phyloP scores from a whole-genome alignment of 2,329 filamentous ascomycete species.

The Didymella pinodella region DNA sequence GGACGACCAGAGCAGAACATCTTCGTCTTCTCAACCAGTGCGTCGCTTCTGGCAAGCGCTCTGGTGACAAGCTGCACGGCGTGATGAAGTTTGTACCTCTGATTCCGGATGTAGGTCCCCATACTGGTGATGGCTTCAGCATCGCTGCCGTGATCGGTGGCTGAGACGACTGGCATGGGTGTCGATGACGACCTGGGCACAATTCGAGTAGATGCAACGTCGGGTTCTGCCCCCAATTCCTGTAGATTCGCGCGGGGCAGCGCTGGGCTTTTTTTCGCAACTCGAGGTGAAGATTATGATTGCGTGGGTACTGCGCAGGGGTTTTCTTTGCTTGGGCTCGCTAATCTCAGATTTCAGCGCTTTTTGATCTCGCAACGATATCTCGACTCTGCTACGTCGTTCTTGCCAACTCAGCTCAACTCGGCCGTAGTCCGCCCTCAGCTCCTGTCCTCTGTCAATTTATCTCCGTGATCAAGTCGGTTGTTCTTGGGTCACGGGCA shows the following conservation, averaged over 20 bases:
- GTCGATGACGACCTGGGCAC: not conserved
- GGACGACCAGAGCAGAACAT: not conserved
- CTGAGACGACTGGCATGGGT: slow-evolving; percentile 32
- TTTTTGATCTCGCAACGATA: slow-evolving; percentile 9
- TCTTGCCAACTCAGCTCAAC: slow-evolving; percentile 14
- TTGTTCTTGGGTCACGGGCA: slow-evolving; percentile 25
- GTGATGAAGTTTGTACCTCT: slow-evolving; percentile 1
- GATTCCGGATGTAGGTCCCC: not conserved
- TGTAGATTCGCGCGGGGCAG: slow-evolving; percentile 20
- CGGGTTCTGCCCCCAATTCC: slow-evolving; percentile 18
- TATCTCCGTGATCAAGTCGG: slow-evolving; percentile 28
- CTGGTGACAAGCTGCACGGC: slow-evolving; percentile 4
- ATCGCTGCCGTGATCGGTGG: slow-evolving; percentile 24
- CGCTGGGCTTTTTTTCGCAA: slow-evolving; percentile 1
- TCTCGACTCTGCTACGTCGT: slow-evolving; percentile 16
- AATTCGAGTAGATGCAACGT: slow-evolving; percentile 33
- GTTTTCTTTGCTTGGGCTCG: slow-evolving; percentile 12
- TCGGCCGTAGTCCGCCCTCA: slow-evolving; percentile 20
- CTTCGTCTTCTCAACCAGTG: not conserved
- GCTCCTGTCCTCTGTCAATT: slow-evolving; percentile 26
- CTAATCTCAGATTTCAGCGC: slow-evolving; percentile 14
- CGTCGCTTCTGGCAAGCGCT: slow-evolving; percentile 5
- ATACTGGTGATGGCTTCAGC: not conserved
- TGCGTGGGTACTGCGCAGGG: slow-evolving; percentile 24
- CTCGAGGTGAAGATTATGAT: slow-evolving; percentile 8